Evolutionary conservation across 2,329 filamentous ascomycete genomes (phyloP), one percentile per base, ranked within the genome.

Genomic region (Fusarium stilboides): DNA sequence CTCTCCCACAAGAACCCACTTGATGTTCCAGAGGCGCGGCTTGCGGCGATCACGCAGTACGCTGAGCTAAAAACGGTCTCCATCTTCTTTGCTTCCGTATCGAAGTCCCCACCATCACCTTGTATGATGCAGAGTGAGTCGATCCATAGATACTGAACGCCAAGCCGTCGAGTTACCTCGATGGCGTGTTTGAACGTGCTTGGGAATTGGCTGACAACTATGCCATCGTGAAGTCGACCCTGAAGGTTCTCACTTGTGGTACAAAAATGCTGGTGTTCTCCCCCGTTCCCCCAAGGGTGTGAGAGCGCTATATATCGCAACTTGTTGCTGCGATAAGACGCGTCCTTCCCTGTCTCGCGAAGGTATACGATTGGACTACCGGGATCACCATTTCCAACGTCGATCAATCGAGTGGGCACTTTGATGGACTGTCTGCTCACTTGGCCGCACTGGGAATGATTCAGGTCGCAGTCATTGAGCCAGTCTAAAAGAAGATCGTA

Each of bases 121-220:
- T 65, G 62, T 4, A 63, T n/a, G n/a, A 65, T 65, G 8, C 58
- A 65, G 2, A 65, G 19, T 4, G 62, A 63, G 26, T 65, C 58
- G 6, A 62, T 63, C 62, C 62, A 65, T 5, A 65, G 46, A 6
- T 58, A 65, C 5, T 43, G n/a, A 8, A 63, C 14, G 12, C 49
- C 39, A 28, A 65, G 42, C 2, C 39, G 17, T 3, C 24, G 34
- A 13, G 46, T 63, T 6, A 63, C 52, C 7, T 52, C 31, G 1
- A 58, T 17, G 14, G 62, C 62, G 20, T 65, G 37, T 15, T 26
- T 46, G 24, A 65, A 58, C 5, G 52, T 65, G 6, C 2, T n/a
- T 0, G 62, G 62, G 2, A 65, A 34, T 8, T 44, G 26, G 3
- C 22, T 8, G 9, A 53, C 15, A 1, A 15, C 3, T 22, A 68